Base-by-base conservation (phyloP, 1,284 basidiomycete genomes). In the Lentinula novae-zelandiae region DNA sequence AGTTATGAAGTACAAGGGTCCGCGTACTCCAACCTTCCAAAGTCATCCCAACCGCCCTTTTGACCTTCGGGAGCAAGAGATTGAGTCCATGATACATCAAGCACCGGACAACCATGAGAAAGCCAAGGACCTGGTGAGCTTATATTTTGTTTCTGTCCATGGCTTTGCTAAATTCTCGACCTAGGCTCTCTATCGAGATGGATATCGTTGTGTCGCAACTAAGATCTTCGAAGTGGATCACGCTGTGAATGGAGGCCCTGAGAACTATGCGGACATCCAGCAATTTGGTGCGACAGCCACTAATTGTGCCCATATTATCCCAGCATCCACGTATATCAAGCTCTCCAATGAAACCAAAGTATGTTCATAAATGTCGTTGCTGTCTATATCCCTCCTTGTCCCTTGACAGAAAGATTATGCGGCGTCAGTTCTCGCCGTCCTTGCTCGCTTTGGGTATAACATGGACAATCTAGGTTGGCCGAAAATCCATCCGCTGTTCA, bases 141-240 rank as follows among this genome's bases (percentile, higher is more conserved):
- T 31, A n/a, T 33, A 22, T 17, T 34, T 17, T 40, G 9, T 58
- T 9, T 10, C 22, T 36, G 7, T 38, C 22, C 27, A 27, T 9
- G 34, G 17, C 12, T 38, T 36, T 9, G 15, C 39, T 44, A 7
- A 8, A 6, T 58, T 8, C 40, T 5, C n/a, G 1, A 15, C 12
- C 36, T 42, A 71, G 69, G 68, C 68, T 36, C 66, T 73, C n/a
- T 50, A 65, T 49, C 70, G 72, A 13, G 72, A 74, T 61, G 60
- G 63, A 27, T 71, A 64, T 60, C 60, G 67, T 12, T 73, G 72
- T 61, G 60, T 72, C n/a, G 52, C 69, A 17, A 68, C 70, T 33
- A 67, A 68, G 40, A 3, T 22, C 22, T 22, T 22, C 3, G 22
- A 22, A 22, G 22, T 22, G 2, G 3, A 22, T 22, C 3, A 22